Base-by-base conservation (phyloP, 1,284 basidiomycete species). In the Naganishia albida region DNA sequence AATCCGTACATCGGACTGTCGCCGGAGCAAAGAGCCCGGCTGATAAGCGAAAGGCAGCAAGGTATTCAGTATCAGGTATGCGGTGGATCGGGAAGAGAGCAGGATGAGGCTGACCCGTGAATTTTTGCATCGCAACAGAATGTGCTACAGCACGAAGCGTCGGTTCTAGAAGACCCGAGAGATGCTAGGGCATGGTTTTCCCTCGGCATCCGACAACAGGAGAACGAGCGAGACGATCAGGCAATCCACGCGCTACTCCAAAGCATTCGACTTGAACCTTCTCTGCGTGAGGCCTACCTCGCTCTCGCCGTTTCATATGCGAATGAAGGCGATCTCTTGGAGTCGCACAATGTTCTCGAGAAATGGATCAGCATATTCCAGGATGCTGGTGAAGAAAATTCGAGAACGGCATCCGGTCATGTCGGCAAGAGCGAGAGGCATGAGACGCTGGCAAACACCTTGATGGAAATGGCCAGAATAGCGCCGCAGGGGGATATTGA, bases 151-250 rank as follows among this genome's bases (percentile, higher is more conserved):
- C 84, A 93, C 30, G 95, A 99, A 80, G 94, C 93, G 3, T 85
- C 84, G 8, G 93, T 96, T 10, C 91, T 96, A 74, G 83, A 83
- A 48, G 85, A 93, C 71, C 87, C 89, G 43, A 81, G 77, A 0
- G 85, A 90, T 69, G 87, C 90, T 0, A 73, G 80, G 42, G 88
- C 88, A 7, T 99, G 95, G 95, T 93, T 86, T 74, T 86, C 89
- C 66, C 87, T 99, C 51, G 95, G 96, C 28, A 87, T 99, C 52
- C 95, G 93, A 80, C 96, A 99, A 76, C 95, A 99, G 79, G 95
- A 97, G 79, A 97, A 96, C 77, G 95, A 99, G 78, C 87, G 94
- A 25, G 95, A 99, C 79, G 84, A 86, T 25, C 88, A 92, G 72
- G 96, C 95, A 6, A 86, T 99, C 57, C 84, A 88, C 53, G 96